Evolutionary conservation across 2,329 filamentous ascomycete species (phyloP).

Genomic region (Penicillium sp.): DNA sequence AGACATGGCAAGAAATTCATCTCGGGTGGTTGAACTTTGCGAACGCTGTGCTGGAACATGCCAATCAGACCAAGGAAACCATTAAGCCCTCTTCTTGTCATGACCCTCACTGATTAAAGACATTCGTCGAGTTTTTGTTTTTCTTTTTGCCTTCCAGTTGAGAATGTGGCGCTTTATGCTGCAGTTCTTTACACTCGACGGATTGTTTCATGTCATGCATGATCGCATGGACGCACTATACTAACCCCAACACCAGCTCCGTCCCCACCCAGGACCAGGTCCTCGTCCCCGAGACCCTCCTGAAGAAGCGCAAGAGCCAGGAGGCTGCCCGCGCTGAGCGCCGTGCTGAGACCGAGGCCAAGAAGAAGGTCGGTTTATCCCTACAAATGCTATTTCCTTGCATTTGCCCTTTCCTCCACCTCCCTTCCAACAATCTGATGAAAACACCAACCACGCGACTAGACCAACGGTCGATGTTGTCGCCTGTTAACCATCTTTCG

Average conservation of each 20-base stretch:
- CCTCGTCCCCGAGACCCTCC: conserved; percentile 96
- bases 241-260: conserved; percentile 69
- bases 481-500: conserved; percentile 61
- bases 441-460: conserved; percentile 84
- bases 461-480: conserved; percentile 95
- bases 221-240: conserved; percentile 75
- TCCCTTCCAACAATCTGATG: conserved; percentile 66
- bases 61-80: conserved; percentile 23
- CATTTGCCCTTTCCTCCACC: conserved; percentile 13
- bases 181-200: conserved; percentile 88
- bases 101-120: conserved; percentile 75
- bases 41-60: conserved; percentile 35
- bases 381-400: conserved; percentile 18
- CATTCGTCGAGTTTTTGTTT: conserved; percentile 73
- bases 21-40: conserved; percentile 28
- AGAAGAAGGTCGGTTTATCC: conserved; percentile 75
- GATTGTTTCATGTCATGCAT: conserved; percentile 62
- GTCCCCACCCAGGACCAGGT: conserved; percentile 94
- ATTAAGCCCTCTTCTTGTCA: conserved; percentile 15
- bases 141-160: conserved; percentile 64
- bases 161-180: conserved; percentile 88
- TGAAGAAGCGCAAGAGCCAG: conserved; percentile 99
- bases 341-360: conserved; percentile 76
- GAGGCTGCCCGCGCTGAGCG: conserved; percentile 97
- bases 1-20: conserved; percentile 35